A percentile compares a stretch with the other conserved stretches of the same genome.
These are phyloP conservation scores for Patellifolia procumbens DNA, from an alignment of 179 eudicot genomes.

Conservation along the genomic window DNA sequence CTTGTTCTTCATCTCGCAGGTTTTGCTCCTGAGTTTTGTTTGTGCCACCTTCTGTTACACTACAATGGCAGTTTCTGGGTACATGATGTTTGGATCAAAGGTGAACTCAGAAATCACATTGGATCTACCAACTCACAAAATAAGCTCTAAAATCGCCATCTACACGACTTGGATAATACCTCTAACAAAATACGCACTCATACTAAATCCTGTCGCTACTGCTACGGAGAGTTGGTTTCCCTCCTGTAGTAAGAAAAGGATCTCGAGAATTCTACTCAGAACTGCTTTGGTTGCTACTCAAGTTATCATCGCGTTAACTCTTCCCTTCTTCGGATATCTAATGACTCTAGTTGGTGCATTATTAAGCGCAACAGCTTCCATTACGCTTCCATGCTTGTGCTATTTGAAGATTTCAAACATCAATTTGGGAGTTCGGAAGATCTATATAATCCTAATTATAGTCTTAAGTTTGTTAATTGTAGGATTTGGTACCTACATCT, in stretches of 20 bases:
- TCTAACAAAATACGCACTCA: slow-evolving; percentile 65
- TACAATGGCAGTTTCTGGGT: slow-evolving; percentile 67
- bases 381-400: slow-evolving; percentile 64
- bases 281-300: slow-evolving; percentile 50
- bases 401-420: slow-evolving; percentile 57
- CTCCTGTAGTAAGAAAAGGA: slow-evolving; percentile 26
- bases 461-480: no score
- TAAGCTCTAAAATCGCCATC: slow-evolving; percentile 65
- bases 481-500: no score
- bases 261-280: slow-evolving; percentile 46
- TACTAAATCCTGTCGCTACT: slow-evolving; percentile 60
- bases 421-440: no score
- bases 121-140: slow-evolving; percentile 50
- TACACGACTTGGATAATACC: slow-evolving; percentile 70
- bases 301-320: slow-evolving; percentile 50
- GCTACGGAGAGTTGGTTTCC: slow-evolving; percentile 53
- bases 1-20: no score
- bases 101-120: slow-evolving; percentile 64
- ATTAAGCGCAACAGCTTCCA: slow-evolving; percentile 63
- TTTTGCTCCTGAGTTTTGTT: no score
- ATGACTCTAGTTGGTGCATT: slow-evolving; percentile 84
- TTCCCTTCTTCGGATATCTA: slow-evolving; percentile 67
- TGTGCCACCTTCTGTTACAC: slow-evolving; percentile 33
- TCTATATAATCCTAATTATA: no score
- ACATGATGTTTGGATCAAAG: slow-evolving; percentile 70